Evolutionary conservation across 306 rosid species (phyloP), one percentile per base, ranked within the genome.

Genomic region (Luffa aegyptiaca): DNA sequence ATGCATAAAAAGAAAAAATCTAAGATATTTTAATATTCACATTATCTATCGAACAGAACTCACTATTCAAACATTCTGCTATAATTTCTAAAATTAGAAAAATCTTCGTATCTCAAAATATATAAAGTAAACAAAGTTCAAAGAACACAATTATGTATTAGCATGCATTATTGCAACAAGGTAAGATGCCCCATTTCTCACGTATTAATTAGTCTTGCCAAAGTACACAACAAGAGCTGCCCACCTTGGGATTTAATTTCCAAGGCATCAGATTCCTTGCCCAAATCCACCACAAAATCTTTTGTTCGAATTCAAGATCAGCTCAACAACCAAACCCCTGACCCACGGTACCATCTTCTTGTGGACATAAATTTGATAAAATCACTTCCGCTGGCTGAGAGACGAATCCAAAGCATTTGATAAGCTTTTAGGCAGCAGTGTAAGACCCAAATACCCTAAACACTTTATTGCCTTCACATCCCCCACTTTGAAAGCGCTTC

Each of bases 401-500:
- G 55, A n/a, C 51, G 76, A 70, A 70, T 70, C 76, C 76, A 70
- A 70, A 70, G 76, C 56, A 70, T 45, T 70, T 70, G 76, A 70
- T 70, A 70, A 45, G 76, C 76, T 45, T 70, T 70, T 70, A 70
- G 76, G 76, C n/a, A 10, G 76, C 76, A 70, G 18, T 20, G 36
- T 44, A 70, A 70, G 39, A 70, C 53, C 76, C 56, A 42, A 45
- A 70, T 44, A 10, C 56, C 76, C 56, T 70, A 70, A 39, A 18
- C 64, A 66, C 49, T 41, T 4, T 66, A 18, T 18, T 46, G 52
- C 8, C 61, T 49, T 14, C 61, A 53, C 18, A 59, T 20, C 10
- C 59, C 59, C 9, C 33, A 16, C 75, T 39, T 37, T 17, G 5
- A 4, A 42, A 42, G 49, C 36, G 2, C 26, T 11, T 69, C 36